Conservation (phyloP, 2,329 filamentous ascomycete species). For the Sporothrix schenckii region DNA sequence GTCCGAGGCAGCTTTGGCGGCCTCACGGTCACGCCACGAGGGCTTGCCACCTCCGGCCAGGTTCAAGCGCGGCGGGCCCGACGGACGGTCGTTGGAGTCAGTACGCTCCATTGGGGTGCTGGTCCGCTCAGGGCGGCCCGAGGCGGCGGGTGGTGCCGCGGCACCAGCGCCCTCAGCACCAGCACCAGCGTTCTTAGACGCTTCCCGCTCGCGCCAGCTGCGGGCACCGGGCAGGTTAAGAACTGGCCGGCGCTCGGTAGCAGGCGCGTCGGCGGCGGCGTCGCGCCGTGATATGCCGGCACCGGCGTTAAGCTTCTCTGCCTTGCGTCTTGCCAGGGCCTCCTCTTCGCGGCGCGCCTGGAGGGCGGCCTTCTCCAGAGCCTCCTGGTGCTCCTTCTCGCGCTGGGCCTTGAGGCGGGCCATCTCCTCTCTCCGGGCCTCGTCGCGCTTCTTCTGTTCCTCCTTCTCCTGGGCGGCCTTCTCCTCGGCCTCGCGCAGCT, state of each 20-base stretch:
- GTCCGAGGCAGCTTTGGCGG: constrained; percentile 47
- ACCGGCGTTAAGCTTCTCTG: constrained; percentile 56
- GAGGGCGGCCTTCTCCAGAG: constrained; percentile 63
- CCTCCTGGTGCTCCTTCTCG: constrained; percentile 69
- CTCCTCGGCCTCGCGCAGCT: constrained; percentile 82
- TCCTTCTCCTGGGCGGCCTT: constrained; percentile 78
- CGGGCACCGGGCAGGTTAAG: constrained; percentile 63
- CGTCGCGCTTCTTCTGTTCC: constrained; percentile 77
- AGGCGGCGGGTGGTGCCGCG: constrained; percentile 39
- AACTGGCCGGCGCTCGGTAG: constrained; percentile 59
- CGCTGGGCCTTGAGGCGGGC: constrained; percentile 67
- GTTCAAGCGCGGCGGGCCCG: constrained; percentile 58
- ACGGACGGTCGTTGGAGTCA: constrained; percentile 49
- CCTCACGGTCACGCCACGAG: constrained; percentile 64
- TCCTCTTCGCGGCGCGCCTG: constrained; percentile 88
- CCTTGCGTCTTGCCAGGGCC: constrained; percentile 73
- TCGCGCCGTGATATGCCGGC: constrained; percentile 21
- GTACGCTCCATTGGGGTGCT: constrained; percentile 45
- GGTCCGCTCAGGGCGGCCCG: constrained; percentile 41
- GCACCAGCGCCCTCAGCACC: constrained; percentile 34
- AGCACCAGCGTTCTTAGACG: constrained; percentile 48
- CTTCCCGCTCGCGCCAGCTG: constrained; percentile 73
- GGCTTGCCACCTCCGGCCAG: constrained; percentile 53
- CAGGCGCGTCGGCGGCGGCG: constrained; percentile 44
- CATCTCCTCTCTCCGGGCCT: constrained; percentile 74